Evolutionary conservation across 805 yeast species (phyloP).

Genomic region (Saturnispora sanitii): DNA sequence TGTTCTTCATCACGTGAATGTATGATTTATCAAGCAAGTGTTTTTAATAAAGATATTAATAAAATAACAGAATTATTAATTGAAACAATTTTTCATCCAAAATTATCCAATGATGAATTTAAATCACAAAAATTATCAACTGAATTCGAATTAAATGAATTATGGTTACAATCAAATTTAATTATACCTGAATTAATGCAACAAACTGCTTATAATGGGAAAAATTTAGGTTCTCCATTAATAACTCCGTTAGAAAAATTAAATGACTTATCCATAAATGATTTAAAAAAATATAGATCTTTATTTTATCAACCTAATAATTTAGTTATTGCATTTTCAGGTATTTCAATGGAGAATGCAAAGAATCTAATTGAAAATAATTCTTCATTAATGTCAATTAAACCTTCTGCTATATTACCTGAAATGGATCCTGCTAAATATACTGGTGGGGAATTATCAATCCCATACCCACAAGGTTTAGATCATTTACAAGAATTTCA

Average conservation of each 20-base stretch:
- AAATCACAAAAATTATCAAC: slow-evolving; percentile 65
- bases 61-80: slow-evolving; percentile 66
- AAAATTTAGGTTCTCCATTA: slow-evolving; percentile 79
- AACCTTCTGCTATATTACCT: slow-evolving; percentile 10
- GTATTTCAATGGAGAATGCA: slow-evolving; percentile 66
- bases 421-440: slow-evolving; percentile 38
- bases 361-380: slow-evolving; percentile 46
- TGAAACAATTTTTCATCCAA: slow-evolving; percentile 71
- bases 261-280: slow-evolving; percentile 40
- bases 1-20: slow-evolving; percentile 89
- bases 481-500: slow-evolving; percentile 72
- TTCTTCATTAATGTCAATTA: slow-evolving; percentile 54
- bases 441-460: slow-evolving; percentile 48
- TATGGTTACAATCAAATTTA: slow-evolving; percentile 74
- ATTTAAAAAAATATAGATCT: slow-evolving; percentile 48
- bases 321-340: slow-evolving; percentile 79
- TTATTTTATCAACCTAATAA: slow-evolving; percentile 69
- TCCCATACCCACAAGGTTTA: slow-evolving; percentile 44
- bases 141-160: slow-evolving; percentile 72
- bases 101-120: slow-evolving; percentile 57
- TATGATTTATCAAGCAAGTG: slow-evolving; percentile 88
- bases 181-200: slow-evolving; percentile 87
- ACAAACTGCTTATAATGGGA: slow-evolving; percentile 60
- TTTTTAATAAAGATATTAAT: slow-evolving; percentile 77
- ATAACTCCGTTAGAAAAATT: slow-evolving; percentile 69